Conservation (phyloP, 2,329 filamentous ascomycete species). For the Trichoderma polysporum region DNA sequence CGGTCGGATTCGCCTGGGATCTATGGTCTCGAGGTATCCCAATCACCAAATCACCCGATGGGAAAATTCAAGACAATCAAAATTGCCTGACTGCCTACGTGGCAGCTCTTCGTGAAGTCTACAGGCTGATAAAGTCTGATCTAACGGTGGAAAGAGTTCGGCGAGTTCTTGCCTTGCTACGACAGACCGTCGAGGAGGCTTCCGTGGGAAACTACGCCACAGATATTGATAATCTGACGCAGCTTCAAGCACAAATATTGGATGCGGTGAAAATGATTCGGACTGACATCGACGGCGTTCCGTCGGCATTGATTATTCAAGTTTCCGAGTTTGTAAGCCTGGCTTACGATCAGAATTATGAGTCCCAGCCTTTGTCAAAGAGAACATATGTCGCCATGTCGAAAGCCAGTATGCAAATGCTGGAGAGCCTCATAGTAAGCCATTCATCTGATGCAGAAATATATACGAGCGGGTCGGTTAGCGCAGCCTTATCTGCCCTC, state of each 20-base stretch:
- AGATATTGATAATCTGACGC: slow-evolving; percentile 71
- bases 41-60: slow-evolving; percentile 36
- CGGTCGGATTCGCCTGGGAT: slow-evolving; percentile 64
- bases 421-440: slow-evolving; percentile 59
- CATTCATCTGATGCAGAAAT: slow-evolving; percentile 65
- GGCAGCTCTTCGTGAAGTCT: slow-evolving; percentile 71
- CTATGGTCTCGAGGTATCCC: slow-evolving; percentile 70
- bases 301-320: slow-evolving; percentile 66
- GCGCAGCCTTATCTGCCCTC: slow-evolving; percentile 65
- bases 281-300: slow-evolving; percentile 63
- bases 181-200: slow-evolving; percentile 68
- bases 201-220: slow-evolving; percentile 65
- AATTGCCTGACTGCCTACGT: slow-evolving; percentile 85
- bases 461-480: slow-evolving; percentile 66
- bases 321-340: slow-evolving; percentile 70
- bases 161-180: slow-evolving; percentile 69
- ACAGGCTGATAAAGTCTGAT: slow-evolving; percentile 66
- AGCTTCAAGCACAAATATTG: slow-evolving; percentile 68
- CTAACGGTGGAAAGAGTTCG: slow-evolving; percentile 62
- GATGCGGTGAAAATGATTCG: slow-evolving; percentile 66
- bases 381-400: slow-evolving; percentile 89
- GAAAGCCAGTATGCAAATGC: slow-evolving; percentile 72
- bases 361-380: slow-evolving; percentile 43
- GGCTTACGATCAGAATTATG: slow-evolving; percentile 55
- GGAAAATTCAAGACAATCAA: slow-evolving; percentile 64